Evolutionary conservation across 176 grass and related monocot genomes (phyloP), one percentile per base, ranked within the genome.

Genomic region (Dendrocalamus sinicus): DNA sequence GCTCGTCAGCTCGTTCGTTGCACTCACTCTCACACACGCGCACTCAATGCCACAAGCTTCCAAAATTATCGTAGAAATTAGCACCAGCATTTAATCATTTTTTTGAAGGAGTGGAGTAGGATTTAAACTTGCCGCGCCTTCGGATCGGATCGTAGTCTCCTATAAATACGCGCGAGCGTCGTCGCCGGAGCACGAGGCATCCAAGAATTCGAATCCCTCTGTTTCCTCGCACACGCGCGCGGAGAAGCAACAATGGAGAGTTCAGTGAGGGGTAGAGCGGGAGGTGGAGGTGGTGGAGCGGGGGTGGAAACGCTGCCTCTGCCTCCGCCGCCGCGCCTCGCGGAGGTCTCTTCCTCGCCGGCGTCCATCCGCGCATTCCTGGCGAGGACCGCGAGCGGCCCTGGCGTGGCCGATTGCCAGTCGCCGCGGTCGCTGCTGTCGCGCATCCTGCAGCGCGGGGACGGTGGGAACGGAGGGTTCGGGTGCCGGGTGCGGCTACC

Each of bases 341-440:
- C 60, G 11, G 76, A 55, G 3, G 1, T 52, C 3, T 70, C 72
- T 0, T 16, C 78, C 0, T 78, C 81, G 0, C 73, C 84, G 13
- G 79, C 85, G n/a, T 84, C 89, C 62, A 88, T 91, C 35, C 64
- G 70, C 1, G 81, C 85, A 1, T 53, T 84, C 20, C 85, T 88
- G 0, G 47, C 71, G 24, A 40, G 81, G 26, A 84, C 75, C 44
- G 37, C 44, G 3, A 80, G 81, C 35, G 54, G 13, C 13, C 5
- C 9, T 12, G 61, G 28, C 59, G 40, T 60, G 3, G 45, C 70
- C 32, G 89, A 91, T 19, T 84, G 76, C 71, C 85, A 84, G 76
- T 88, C 89, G 37, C 89, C 89, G 77, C 76, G 89, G 14, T 91
- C 89, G 54, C 81, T 91, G 71, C 89, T 91, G 64, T 91, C 89